Evolutionary conservation across 2,329 filamentous ascomycete genomes (phyloP).

Genomic region (Arthrinium phaeospermum): DNA sequence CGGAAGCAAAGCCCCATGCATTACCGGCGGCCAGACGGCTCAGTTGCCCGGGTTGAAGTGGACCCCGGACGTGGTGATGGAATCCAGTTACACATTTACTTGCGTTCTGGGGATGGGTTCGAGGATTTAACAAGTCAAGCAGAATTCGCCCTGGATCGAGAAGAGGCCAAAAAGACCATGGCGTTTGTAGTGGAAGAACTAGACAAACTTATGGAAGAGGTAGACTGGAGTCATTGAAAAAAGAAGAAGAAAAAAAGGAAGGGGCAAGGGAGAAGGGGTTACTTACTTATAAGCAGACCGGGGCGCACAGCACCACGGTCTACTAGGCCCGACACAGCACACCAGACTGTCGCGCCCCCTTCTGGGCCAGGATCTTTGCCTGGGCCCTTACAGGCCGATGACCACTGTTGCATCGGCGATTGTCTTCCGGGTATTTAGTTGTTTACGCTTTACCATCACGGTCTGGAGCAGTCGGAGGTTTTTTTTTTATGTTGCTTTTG

Average conservation of each 20-base stretch:
- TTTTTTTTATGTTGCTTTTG: neutral
- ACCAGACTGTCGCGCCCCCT: constrained; percentile 16
- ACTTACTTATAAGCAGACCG: neutral
- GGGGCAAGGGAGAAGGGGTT: neutral
- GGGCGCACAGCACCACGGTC: constrained; percentile 1
- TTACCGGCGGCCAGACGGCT: neutral
- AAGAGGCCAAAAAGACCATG: neutral
- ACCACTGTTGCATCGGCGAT: constrained; percentile 6
- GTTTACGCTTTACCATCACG: constrained; percentile 10
- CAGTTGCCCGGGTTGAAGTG: neutral
- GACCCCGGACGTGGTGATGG: neutral
- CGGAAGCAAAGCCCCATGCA: neutral
- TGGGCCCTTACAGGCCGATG: neutral
- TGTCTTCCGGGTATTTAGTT: constrained; percentile 17
- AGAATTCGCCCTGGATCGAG: neutral
- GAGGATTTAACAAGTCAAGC: neutral
- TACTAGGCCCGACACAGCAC: constrained; percentile 14
- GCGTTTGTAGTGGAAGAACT: neutral
- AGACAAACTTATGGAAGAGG: neutral
- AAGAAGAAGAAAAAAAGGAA: neutral
- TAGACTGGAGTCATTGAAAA: too few species aligned
- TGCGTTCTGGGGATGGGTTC: neutral
- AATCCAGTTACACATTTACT: neutral
- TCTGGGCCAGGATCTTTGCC: neutral
- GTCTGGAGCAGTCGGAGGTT: constrained; percentile 12